Base-by-base conservation (phyloP, 441 rosid species). In the Brassica hybrid region DNA sequence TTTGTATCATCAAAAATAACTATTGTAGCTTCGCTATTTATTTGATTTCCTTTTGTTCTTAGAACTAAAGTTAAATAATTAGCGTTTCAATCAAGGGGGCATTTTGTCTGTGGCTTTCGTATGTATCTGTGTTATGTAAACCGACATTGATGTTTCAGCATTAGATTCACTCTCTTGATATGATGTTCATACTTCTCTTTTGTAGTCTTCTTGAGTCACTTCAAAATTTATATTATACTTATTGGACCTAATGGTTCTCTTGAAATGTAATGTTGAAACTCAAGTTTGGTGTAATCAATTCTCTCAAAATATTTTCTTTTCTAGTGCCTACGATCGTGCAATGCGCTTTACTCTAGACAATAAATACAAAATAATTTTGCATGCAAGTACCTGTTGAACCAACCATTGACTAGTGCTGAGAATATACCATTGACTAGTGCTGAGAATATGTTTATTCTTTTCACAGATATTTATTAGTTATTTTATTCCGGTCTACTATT, bases 1-100 rank as follows among this genome's bases (percentile, higher is more conserved):
- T 56, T 79, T 86, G 81, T 67, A 56, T 83, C 75, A 74, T 58
- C 84, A 72, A 71, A 17, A 19, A 14, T 38, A 56, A 3, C 7
- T 68, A n/a, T 17, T 67, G 0, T 25, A 48, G 17, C 54, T 48
- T 48, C n/a, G n/a, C 1, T 48, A 13, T 48, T 48, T 45, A 45
- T 13, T 12, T 5, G 38, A 34, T 34, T 34, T 34, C 38, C 16
- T 4, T 4, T 45, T 45, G 52, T 45, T 45, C 52, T 27, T 58
- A 19, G 13, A 5, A 34, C 13, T 38, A 54, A 65, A 43, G 66
- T 30, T 8, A n/a, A 38, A 64, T 2, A 57, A 50, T 19, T 23
- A 72, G 58, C 25, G 64, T 50, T 78, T 23, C 25, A 48, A 41
- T 65, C 1, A 18, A 67, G 58, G 61, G 52, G 45, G 41, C 60